These are phyloP conservation scores for Pythium dissotocum DNA, from an alignment of 352 stramenopile species.

Conservation along the genomic window DNA sequence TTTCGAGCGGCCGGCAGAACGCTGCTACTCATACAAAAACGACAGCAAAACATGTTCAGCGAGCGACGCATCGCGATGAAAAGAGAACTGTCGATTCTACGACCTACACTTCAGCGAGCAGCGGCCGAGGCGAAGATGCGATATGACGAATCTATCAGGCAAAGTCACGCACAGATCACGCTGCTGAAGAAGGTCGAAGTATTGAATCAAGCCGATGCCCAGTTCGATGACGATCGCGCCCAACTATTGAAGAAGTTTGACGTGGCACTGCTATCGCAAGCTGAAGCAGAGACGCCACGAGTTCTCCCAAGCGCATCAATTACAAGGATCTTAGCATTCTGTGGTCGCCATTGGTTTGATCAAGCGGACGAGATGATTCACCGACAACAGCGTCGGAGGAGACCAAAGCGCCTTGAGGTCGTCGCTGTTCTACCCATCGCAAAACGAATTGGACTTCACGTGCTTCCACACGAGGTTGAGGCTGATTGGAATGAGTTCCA, in stretches of 20 bases:
- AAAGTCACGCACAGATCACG: conserved; percentile 40
- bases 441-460: conserved; percentile 32
- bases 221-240: conserved; percentile 38
- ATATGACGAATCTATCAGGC: conserved; percentile 42
- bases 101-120: conserved; percentile 40
- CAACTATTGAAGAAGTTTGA: conserved; percentile 34
- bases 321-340: conserved; percentile 52
- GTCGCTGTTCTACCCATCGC: conserved; percentile 27
- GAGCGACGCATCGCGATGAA: conserved; percentile 23
- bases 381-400: not conserved
- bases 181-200: conserved; percentile 39
- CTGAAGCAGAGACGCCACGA: conserved; percentile 26
- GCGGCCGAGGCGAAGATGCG: conserved; percentile 53
- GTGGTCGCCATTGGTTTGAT: conserved; percentile 61
- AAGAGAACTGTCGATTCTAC: conserved; percentile 34
- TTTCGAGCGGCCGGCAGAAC: conserved; percentile 41
- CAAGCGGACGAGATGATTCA: not conserved
- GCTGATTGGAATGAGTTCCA: conserved; percentile 35
- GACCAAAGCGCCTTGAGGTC: not conserved
- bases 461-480: conserved; percentile 34
- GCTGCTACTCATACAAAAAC: conserved; percentile 42
- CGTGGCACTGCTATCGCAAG: conserved; percentile 35
- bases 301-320: conserved; percentile 37
- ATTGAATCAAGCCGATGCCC: conserved; percentile 36
- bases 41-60: conserved; percentile 32